Conservation (phyloP, 2,329 filamentous ascomycete genomes). For the Pezizomycotina sp. region DNA sequence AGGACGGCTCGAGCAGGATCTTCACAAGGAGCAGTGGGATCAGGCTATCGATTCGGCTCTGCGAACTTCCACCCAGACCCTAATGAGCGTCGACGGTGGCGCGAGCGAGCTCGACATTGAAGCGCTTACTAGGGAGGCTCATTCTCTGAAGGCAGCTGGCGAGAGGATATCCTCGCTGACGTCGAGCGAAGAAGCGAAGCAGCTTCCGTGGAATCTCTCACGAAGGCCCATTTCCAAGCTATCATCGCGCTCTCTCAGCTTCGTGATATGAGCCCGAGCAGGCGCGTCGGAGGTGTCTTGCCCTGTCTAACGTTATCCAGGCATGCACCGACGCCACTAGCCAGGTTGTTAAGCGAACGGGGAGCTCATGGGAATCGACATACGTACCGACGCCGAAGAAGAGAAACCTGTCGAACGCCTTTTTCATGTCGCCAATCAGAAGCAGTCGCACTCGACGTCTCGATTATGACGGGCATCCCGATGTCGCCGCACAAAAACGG, state of each 20-base stretch:
- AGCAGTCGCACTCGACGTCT: constrained; percentile 6
- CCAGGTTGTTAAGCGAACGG: constrained; percentile 81
- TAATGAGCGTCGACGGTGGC: constrained; percentile 52
- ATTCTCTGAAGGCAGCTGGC: constrained; percentile 68
- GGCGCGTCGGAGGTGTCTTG: constrained; percentile 59
- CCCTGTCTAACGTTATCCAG: constrained; percentile 62
- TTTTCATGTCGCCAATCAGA: constrained; percentile 32
- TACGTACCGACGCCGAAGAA: constrained; percentile 63
- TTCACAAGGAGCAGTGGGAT: constrained; percentile 74
- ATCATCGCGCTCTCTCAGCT: constrained; percentile 69
- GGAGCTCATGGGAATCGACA: constrained; percentile 25
- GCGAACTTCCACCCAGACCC: constrained; percentile 64
- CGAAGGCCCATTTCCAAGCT: constrained; percentile 84
- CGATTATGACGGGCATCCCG: constrained; percentile 4
- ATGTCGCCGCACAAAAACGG: constrained; percentile 6
- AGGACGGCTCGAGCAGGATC: constrained; percentile 74
- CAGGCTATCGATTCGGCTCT: constrained; percentile 73
- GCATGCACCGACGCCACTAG: constrained; percentile 57
- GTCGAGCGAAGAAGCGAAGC: constrained; percentile 69
- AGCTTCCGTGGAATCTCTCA: constrained; percentile 60
- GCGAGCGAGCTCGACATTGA: constrained; percentile 51
- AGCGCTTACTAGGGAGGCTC: constrained; percentile 62
- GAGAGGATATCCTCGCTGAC: constrained; percentile 68
- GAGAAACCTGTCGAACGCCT: constrained; percentile 30
- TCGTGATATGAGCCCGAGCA: constrained; percentile 65